Conservation (phyloP, 352 stramenopile species). For the Pythium grandisporangium region DNA sequence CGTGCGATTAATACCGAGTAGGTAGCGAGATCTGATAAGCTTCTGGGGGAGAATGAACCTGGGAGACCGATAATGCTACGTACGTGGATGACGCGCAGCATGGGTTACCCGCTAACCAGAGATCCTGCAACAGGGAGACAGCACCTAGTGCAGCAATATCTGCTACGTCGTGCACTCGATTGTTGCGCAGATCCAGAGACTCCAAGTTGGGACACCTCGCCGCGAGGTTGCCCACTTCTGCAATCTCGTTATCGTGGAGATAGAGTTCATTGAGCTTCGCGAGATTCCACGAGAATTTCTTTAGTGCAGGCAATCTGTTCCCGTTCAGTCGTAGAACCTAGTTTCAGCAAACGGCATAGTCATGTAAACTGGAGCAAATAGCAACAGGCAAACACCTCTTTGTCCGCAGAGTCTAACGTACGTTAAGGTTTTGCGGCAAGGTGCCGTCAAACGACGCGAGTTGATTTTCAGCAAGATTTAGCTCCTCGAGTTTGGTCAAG, state of each 20-base stretch:
- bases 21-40: too few relatives aligned
- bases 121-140: slow-evolving; percentile 25
- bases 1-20: too few relatives aligned
- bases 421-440: slow-evolving; percentile 39
- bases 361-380: not conserved
- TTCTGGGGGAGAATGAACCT: too few relatives aligned
- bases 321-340: slow-evolving; percentile 40
- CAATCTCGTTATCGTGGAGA: slow-evolving; percentile 26
- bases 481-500: slow-evolving; percentile 63
- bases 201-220: slow-evolving; percentile 39
- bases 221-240: slow-evolving; percentile 23
- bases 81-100: slow-evolving; percentile 54
- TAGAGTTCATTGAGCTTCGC: slow-evolving; percentile 46
- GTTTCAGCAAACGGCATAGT: not conserved
- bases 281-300: slow-evolving; percentile 17
- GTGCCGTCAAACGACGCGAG: slow-evolving; percentile 32
- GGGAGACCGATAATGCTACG: too few relatives aligned
- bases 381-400: too few relatives aligned
- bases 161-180: slow-evolving; percentile 19
- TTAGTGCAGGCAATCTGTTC: slow-evolving; percentile 23
- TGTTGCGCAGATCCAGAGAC: slow-evolving; percentile 67
- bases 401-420: too few relatives aligned
- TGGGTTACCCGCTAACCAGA: slow-evolving; percentile 64
- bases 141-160: slow-evolving; percentile 15
- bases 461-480: slow-evolving; percentile 55